These are phyloP conservation scores for Clarireedia paspali DNA, from an alignment of 2,329 filamentous ascomycete species.

Conservation along the genomic window DNA sequence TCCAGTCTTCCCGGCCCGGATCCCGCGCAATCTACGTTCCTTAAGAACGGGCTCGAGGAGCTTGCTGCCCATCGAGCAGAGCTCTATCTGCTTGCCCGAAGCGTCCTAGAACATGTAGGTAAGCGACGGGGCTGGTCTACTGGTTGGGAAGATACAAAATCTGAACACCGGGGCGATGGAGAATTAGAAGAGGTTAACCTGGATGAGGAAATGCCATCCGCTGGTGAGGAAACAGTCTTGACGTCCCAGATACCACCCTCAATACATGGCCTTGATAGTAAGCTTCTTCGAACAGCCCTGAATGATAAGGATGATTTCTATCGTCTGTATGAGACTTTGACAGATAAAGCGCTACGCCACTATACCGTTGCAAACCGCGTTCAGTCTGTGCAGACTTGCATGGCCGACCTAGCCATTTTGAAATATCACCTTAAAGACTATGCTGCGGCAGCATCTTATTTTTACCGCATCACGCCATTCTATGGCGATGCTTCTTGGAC, in stretches of 20 bases:
- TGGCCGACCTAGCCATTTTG: slow-evolving; percentile 79
- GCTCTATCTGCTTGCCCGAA: slow-evolving; percentile 70
- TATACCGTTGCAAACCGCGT: slow-evolving; percentile 71
- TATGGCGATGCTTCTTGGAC: slow-evolving; percentile 76
- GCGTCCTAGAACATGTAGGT: slow-evolving; percentile 68
- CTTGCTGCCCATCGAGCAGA: slow-evolving; percentile 78
- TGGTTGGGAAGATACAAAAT: slow-evolving; percentile 60
- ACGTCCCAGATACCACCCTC: slow-evolving; percentile 14
- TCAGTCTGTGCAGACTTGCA: slow-evolving; percentile 68
- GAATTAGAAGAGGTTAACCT: slow-evolving; percentile 53
- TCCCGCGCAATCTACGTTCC: slow-evolving; percentile 39
- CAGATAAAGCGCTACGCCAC: slow-evolving; percentile 74
- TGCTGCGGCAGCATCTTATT: slow-evolving; percentile 64
- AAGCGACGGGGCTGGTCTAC: slow-evolving; percentile 66
- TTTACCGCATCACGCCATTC: slow-evolving; percentile 69
- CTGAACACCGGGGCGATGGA: slow-evolving; percentile 26
- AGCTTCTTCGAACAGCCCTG: slow-evolving; percentile 52
- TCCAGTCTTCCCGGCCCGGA: slow-evolving; percentile 31
- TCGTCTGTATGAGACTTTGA: slow-evolving; percentile 65
- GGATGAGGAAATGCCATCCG: slow-evolving; percentile 24
- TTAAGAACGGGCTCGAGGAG: slow-evolving; percentile 66
- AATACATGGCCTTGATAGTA: slow-evolving; percentile 43
- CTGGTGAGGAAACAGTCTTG: background rate
- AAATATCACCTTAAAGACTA: slow-evolving; percentile 74
- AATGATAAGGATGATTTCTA: slow-evolving; percentile 58